A percentile compares a stretch with the other conserved stretches of the same genome.
These are phyloP conservation scores for Aspergillus udagawae DNA, from an alignment of 2,329 filamentous ascomycete species.

Conservation along the genomic window DNA sequence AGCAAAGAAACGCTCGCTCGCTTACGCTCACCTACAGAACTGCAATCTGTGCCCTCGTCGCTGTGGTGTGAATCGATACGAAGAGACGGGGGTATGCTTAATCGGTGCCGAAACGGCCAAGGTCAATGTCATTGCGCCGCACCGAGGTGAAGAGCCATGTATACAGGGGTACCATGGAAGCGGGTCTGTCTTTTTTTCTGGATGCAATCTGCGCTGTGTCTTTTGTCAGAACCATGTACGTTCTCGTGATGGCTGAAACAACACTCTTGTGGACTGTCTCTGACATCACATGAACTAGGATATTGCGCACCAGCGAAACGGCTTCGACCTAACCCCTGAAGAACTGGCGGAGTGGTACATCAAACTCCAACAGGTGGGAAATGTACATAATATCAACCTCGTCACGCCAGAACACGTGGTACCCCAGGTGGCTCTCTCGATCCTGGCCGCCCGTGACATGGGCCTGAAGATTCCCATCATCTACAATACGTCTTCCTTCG, in stretches of 20 bases:
- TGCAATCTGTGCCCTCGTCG: conserved; percentile 78
- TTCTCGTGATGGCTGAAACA: neutral
- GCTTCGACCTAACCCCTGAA: conserved; percentile 73
- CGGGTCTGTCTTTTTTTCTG: conserved; percentile 76
- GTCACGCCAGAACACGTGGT: conserved; percentile 85
- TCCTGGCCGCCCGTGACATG: conserved; percentile 66
- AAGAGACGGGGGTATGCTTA: conserved; percentile 72
- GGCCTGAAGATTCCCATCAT: conserved; percentile 71
- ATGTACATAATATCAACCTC: conserved; percentile 85
- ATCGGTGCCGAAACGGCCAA: conserved; percentile 70
- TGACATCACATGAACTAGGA: conserved; percentile 41
- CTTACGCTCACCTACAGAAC: conserved; percentile 70
- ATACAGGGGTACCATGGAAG: conserved; percentile 78
- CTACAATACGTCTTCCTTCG: conserved; percentile 81
- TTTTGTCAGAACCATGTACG: conserved; percentile 67
- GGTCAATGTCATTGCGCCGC: conserved; percentile 79
- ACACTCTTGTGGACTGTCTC: neutral
- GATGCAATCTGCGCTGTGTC: conserved; percentile 70
- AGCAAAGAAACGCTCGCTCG: conserved; percentile 67
- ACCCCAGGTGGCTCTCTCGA: conserved; percentile 73
- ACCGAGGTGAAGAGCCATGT: conserved; percentile 81
- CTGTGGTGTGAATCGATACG: conserved; percentile 76
- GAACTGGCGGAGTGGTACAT: conserved; percentile 78
- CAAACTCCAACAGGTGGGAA: conserved; percentile 74
- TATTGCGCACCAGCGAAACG: conserved; percentile 76